Evolutionary conservation across 331 rosid species (phyloP), one percentile per base, ranked within the genome.

Genomic region (Pyracantha coccinea): DNA sequence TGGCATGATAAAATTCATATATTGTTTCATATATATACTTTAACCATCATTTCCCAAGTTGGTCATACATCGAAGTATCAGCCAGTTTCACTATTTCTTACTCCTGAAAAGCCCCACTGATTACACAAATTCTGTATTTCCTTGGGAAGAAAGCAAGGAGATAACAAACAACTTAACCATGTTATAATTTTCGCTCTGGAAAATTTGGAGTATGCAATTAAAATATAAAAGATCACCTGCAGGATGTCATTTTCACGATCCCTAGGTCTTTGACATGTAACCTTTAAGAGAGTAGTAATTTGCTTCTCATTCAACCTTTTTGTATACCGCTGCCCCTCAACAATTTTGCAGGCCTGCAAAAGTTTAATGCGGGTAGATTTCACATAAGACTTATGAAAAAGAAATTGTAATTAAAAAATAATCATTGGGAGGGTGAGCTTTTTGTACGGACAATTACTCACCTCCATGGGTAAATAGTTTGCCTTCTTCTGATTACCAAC

Each of bases 401-500:
- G 23, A 76, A 23, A 60, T 23, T 67, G 52, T 23, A 75, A 41
- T 19, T 60, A 50, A 33, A 54, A 63, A 45, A 54, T 33, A 45
- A 33, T 8, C 32, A 17, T 52, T 33, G 69, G 45, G 8, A 52
- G 66, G 55, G 20, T 27, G 29, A 20, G 9, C 75, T 21, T 25
- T 53, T 58, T 17, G 9, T 50, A 54, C 28, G n/a, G 74, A 72
- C 61, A 38, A 75, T 24, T 62, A 25, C 83, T 33, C 78, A 93
- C 98, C 96, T 93, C 99, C 97, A 94, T 92, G 33, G 99, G 99
- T 75, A 94, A 85, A 86, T 94, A 94, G 82, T 90, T 94, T n/a
- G 99, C 99, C 85, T 94, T 94, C 88, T 90, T 94, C 82, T 92
- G 99, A 73, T 94, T 94, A 79, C 99, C 99, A 25, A 94, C 99